Base-by-base conservation (phyloP, 257 asterid genomes). In the Solanum infundibuliforme region DNA sequence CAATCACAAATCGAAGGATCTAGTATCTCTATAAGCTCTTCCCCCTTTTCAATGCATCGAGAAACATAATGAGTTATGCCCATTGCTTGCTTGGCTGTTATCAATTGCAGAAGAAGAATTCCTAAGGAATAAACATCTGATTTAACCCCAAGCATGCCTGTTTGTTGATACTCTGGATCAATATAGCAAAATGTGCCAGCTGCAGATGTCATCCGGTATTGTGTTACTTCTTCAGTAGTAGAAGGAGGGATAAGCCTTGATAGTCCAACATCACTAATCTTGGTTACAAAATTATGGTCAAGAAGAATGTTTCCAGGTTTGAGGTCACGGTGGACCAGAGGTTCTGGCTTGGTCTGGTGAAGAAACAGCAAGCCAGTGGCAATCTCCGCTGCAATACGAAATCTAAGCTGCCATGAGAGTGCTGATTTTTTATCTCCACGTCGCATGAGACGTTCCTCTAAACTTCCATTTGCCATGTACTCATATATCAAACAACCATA, bases 171-270 rank as follows among this genome's bases (percentile, higher is more conserved):
- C 75, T 95, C 99, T 0, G 99, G 99, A 88, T 96, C 99, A 7
- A 96, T 96, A 90, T 96, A 96, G 89, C 99, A 95, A 89, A 96
- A 93, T 0, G 99, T 95, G 46, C 98, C 99, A 4, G 99, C 99
- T 3, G 99, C 90, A 21, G 98, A 93, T 25, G 99, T 96, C 95
- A 96, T 94, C n/a, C 94, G 88, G 89, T 89, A 94, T 16, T 94
- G 98, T 4, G 98, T 93, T 31, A 92, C 93, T 5, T 92, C 95
- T 3, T 94, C 98, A 0, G 95, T 92, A 4, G 88, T 90, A 3
- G 93, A 86, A 23, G 96, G 90, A 23, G 98, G 99, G 84, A 96
- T 97, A 3, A 96, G 92, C 90, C 99, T 91, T 1, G 99, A 97
- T 86, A 96, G 87, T 16, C 99, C 99, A 4, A 96, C 98, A 23